Percentiles rank a stretch among this genome's conserved stretches.
These are phyloP conservation scores for Poa annua DNA, from an alignment of 176 grass and related monocot species.

Conservation along the genomic window DNA sequence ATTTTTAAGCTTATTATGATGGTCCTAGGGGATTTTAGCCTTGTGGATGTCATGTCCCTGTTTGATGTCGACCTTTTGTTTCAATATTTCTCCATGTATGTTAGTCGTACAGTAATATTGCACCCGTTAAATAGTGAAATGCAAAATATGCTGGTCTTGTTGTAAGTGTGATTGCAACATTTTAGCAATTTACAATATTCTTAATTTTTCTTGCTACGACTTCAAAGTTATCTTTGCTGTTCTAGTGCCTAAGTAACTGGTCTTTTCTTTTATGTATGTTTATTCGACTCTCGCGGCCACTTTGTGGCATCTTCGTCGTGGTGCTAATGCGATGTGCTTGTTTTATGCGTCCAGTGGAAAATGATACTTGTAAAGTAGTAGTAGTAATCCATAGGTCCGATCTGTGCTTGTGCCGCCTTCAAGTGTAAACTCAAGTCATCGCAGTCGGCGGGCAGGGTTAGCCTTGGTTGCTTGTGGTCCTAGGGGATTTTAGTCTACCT, in stretches of 20 bases:
- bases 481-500: not conserved
- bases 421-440: not conserved
- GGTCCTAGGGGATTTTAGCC: conserved; percentile 9
- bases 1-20: not conserved
- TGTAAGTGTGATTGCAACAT: not conserved
- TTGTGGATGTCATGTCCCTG: not conserved
- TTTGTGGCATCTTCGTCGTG: too few species aligned
- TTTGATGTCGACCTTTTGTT: not conserved
- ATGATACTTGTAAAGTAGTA: too few species aligned
- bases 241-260: too few species aligned
- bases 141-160: not conserved
- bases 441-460: not conserved
- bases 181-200: not conserved
- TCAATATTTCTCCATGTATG: not conserved
- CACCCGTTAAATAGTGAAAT: not conserved
- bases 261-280: too few species aligned
- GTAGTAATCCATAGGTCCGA: too few species aligned
- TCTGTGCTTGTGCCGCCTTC: too few species aligned
- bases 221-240: too few species aligned
- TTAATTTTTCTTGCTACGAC: not conserved
- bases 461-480: not conserved
- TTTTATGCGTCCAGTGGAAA: too few species aligned
- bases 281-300: too few species aligned
- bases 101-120: not conserved
- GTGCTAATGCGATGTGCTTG: too few species aligned